Conservation (phyloP, 163 green algal species). For the Scenedesmus sp. region DNA sequence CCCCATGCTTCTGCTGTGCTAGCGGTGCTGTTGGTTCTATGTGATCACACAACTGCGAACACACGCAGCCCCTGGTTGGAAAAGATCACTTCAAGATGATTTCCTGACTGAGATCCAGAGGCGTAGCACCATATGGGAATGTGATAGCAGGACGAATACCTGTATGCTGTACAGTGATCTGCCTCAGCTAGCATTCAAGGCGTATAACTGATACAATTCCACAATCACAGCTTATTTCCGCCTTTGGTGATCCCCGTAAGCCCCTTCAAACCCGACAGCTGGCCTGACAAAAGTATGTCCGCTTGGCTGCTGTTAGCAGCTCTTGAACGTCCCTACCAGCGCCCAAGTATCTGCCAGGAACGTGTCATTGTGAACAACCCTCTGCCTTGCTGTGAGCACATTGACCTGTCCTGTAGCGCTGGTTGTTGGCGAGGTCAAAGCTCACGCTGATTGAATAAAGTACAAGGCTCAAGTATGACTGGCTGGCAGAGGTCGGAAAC, state of each 20-base stretch:
- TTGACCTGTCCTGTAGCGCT: not conserved
- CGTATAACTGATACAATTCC: too few species aligned
- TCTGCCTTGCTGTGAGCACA: not conserved
- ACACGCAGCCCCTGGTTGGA: not conserved
- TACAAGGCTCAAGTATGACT: not conserved
- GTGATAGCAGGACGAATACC: too few species aligned
- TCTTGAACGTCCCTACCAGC: not conserved
- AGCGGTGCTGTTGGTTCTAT: not conserved
- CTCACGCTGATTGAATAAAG: not conserved
- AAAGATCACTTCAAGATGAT: not conserved
- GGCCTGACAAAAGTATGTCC: not conserved
- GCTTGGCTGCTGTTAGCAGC: not conserved
- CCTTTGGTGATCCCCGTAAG: not conserved
- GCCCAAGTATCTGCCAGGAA: not conserved
- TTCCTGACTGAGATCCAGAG: not conserved
- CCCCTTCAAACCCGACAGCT: slow-evolving; percentile 3
- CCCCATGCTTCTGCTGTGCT: not conserved
- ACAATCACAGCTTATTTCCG: too few species aligned
- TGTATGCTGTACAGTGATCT: too few species aligned
- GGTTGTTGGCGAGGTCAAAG: slow-evolving; percentile 38
- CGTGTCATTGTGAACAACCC: not conserved
- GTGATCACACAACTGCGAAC: not conserved
- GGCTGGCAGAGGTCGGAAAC: slow-evolving; percentile 28
- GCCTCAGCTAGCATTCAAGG: too few species aligned
- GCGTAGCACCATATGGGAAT: not conserved